These are phyloP conservation scores for Alternaria hordeiaustralica DNA, from an alignment of 2,329 filamentous ascomycete species.

Conservation along the genomic window DNA sequence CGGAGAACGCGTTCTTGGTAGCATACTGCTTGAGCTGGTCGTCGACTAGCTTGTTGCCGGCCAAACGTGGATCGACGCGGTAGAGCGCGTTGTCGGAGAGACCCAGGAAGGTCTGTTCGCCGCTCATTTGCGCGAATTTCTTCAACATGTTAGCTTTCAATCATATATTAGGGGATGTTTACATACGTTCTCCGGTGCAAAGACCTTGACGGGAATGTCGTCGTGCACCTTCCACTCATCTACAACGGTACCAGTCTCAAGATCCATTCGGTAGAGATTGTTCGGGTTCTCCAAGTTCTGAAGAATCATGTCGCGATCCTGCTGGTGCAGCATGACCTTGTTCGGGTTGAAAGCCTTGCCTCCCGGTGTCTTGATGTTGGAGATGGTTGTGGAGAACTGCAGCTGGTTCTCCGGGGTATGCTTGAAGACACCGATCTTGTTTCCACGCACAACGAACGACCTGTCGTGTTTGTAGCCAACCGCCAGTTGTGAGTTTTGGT, in stretches of 20 bases:
- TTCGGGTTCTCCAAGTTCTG: slow-evolving; percentile 85
- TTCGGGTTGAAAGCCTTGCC: slow-evolving; percentile 86
- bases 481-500: slow-evolving; percentile 90
- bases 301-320: slow-evolving; percentile 87
- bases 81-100: slow-evolving; percentile 92
- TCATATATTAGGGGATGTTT: not conserved
- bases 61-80: slow-evolving; percentile 87
- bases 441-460: slow-evolving; percentile 94
- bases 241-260: slow-evolving; percentile 96
- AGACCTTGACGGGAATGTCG: slow-evolving; percentile 89
- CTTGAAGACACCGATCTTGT: slow-evolving; percentile 99
- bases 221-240: slow-evolving; percentile 99
- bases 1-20: slow-evolving; percentile 97
- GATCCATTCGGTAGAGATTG: slow-evolving; percentile 94
- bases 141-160: slow-evolving; percentile 43
- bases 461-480: slow-evolving; percentile 97
- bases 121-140: slow-evolving; percentile 98
- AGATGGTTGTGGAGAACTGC: slow-evolving; percentile 96
- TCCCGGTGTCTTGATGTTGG: slow-evolving; percentile 86
- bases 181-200: slow-evolving; percentile 82
- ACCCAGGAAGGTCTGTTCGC: slow-evolving; percentile 93
- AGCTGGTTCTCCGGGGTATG: slow-evolving; percentile 91
- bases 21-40: slow-evolving; percentile 92
- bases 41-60: slow-evolving; percentile 92
- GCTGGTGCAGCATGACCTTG: slow-evolving; percentile 95